These are phyloP conservation scores for Phanerochaete sordida DNA, from an alignment of 768 basidiomycete species.

Conservation along the genomic window DNA sequence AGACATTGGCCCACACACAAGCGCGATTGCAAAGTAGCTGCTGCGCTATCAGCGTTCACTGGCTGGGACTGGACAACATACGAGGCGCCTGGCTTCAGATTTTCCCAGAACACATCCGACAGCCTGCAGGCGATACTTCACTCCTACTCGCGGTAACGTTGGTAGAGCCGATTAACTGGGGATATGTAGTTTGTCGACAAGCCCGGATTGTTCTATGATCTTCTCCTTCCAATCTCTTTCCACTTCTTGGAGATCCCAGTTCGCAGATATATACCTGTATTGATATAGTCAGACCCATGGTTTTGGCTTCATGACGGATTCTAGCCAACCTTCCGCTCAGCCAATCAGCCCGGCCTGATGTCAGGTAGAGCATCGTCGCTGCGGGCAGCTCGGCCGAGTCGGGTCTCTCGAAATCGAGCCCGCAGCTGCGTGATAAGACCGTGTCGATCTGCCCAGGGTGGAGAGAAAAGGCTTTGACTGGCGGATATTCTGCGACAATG, in stretches of 20 bases:
- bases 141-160: too few relatives aligned
- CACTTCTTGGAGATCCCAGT: not conserved
- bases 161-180: too few relatives aligned
- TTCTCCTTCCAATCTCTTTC: not conserved
- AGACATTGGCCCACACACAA: too few relatives aligned
- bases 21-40: too few relatives aligned
- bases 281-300: not conserved
- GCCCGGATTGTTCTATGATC: not conserved
- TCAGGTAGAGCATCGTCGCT: not conserved
- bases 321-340: not conserved
- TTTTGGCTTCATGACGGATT: not conserved
- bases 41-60: too few relatives aligned
- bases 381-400: not conserved
- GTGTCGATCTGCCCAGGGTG: not conserved
- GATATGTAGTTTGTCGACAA: not conserved
- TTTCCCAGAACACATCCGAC: too few relatives aligned
- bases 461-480: not conserved
- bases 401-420: not conserved
- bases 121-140: too few relatives aligned
- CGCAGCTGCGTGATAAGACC: not conserved
- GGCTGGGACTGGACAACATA: too few relatives aligned
- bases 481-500: not conserved
- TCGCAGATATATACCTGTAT: not conserved
- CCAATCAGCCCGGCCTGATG: not conserved
- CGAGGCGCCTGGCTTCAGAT: too few relatives aligned